These are phyloP conservation scores for Isabelozyma rhagii DNA, from an alignment of 805 yeast genomes.

Conservation along the genomic window DNA sequence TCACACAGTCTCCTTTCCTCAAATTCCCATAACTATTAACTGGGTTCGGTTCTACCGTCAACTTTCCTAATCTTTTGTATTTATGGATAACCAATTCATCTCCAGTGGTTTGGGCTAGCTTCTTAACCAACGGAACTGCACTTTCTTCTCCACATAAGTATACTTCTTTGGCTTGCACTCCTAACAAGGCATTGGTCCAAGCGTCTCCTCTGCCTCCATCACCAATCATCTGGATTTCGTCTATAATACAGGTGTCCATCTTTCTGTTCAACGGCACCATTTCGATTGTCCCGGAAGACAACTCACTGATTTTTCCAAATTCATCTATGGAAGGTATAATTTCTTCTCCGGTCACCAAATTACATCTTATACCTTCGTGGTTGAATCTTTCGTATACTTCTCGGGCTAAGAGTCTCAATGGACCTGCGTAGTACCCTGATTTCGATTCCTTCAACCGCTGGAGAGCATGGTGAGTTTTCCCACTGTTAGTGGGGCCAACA, in stretches of 20 bases:
- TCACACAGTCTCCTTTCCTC: constrained; percentile 80
- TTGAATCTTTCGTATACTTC: constrained; percentile 86
- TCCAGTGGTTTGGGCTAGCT: constrained; percentile 66
- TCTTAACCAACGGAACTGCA: constrained; percentile 63
- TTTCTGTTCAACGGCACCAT: constrained; percentile 72
- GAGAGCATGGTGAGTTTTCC: constrained; percentile 86
- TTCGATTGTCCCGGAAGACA: constrained; percentile 88
- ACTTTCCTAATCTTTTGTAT: constrained; percentile 73
- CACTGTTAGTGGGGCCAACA: constrained; percentile 96
- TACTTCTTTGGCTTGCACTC: constrained; percentile 79
- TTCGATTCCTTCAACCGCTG: constrained; percentile 60
- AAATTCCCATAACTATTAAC: constrained; percentile 37
- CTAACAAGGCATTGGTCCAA: constrained; percentile 89
- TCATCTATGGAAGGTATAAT: constrained; percentile 67
- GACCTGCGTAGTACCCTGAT: constrained; percentile 92
- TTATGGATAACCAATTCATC: constrained; percentile 70
- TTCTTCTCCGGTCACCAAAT: constrained; percentile 94
- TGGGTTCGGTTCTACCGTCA: constrained; percentile 47
- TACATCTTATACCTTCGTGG: constrained; percentile 64
- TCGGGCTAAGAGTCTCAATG: constrained; percentile 82
- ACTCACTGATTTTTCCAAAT: constrained; percentile 66
- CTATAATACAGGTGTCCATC: constrained; percentile 86
- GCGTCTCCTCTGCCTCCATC: constrained; percentile 83
- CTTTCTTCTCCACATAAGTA: constrained; percentile 94
- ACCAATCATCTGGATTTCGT: constrained; percentile 93